Conservation (phyloP, 805 yeast species). For the Soucietia sequanensis region DNA sequence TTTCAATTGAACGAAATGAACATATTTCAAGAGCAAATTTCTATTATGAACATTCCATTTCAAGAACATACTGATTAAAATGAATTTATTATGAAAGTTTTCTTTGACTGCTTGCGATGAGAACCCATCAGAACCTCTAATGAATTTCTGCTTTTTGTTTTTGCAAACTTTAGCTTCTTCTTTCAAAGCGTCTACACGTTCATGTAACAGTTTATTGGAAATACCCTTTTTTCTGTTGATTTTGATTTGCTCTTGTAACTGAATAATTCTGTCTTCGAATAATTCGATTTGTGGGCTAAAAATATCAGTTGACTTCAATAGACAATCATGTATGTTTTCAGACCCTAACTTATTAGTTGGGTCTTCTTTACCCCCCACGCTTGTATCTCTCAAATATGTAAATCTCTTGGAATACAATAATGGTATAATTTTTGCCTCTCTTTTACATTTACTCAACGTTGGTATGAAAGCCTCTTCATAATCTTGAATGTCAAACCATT, state of each 20-base stretch:
- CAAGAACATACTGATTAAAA: constrained; percentile 36
- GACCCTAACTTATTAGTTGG: constrained; percentile 15
- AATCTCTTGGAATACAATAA: constrained; percentile 68
- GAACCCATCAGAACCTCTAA: neutral
- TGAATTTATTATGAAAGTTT: constrained; percentile 37
- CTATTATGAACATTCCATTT: constrained; percentile 42
- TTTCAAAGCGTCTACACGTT: constrained; percentile 20
- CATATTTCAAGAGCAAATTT: constrained; percentile 30
- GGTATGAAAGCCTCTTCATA: constrained; percentile 56
- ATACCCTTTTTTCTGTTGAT: constrained; percentile 7
- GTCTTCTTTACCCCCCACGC: constrained; percentile 2
- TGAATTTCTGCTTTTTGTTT: constrained; percentile 3
- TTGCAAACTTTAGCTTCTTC: constrained; percentile 12
- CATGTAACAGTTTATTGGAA: constrained; percentile 8
- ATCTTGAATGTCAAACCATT: constrained; percentile 66
- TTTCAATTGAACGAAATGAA: constrained; percentile 35
- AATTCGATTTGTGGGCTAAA: constrained; percentile 27
- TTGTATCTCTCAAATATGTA: constrained; percentile 63
- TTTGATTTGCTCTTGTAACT: constrained; percentile 18
- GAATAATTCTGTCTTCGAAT: constrained; percentile 23
- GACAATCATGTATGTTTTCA: constrained; percentile 31
- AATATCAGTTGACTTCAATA: constrained; percentile 23
- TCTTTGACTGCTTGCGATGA: constrained; percentile 1
- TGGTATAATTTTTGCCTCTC: constrained; percentile 54
- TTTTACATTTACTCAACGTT: constrained; percentile 29